A percentile compares a stretch with the other conserved stretches of the same genome.
Conservation (phyloP, 2,329 filamentous ascomycete genomes). For the Ophiocordyceps australis region DNA sequence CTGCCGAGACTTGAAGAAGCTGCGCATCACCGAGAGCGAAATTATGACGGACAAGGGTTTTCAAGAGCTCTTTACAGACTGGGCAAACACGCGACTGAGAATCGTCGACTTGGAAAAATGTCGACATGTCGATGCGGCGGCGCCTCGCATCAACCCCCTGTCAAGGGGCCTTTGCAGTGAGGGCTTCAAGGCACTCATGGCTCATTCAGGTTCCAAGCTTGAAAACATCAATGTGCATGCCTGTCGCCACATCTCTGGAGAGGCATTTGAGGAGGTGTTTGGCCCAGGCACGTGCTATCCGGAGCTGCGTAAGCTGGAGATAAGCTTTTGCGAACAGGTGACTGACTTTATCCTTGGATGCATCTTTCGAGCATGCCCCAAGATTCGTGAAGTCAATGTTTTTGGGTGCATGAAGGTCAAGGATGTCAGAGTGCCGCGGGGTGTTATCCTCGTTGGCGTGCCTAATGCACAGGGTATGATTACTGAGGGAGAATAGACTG, state of each 20-base stretch:
- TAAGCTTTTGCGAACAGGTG: constrained; percentile 57
- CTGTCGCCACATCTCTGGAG: constrained; percentile 61
- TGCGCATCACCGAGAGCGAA: constrained; percentile 67
- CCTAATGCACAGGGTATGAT: constrained; percentile 42
- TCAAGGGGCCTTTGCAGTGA: constrained; percentile 55
- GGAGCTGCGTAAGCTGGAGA: constrained; percentile 50
- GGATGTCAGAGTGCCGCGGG: constrained; percentile 31
- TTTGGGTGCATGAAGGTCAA: constrained; percentile 48
- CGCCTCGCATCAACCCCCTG: constrained; percentile 45
- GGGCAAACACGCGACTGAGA: constrained; percentile 54
- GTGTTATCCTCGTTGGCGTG: constrained; percentile 37
- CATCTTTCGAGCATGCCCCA: constrained; percentile 47
- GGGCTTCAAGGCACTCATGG: constrained; percentile 69
- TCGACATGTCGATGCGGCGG: constrained; percentile 55
- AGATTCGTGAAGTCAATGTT: constrained; percentile 37
- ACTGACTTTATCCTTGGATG: constrained; percentile 45
- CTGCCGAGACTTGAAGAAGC: constrained; percentile 52
- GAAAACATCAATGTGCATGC: constrained; percentile 59
- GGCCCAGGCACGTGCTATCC: constrained; percentile 41
- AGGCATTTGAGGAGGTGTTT: constrained; percentile 62
- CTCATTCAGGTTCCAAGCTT: constrained; percentile 54
- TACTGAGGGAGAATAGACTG: too few species aligned
- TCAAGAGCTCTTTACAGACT: constrained; percentile 51
- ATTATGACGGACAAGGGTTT: constrained; percentile 60
- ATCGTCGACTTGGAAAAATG: constrained; percentile 62